A percentile compares a stretch with the other conserved stretches of the same genome.
These are phyloP conservation scores for Pouteria glomerata DNA, from an alignment of 148 eudicot species.

Conservation along the genomic window DNA sequence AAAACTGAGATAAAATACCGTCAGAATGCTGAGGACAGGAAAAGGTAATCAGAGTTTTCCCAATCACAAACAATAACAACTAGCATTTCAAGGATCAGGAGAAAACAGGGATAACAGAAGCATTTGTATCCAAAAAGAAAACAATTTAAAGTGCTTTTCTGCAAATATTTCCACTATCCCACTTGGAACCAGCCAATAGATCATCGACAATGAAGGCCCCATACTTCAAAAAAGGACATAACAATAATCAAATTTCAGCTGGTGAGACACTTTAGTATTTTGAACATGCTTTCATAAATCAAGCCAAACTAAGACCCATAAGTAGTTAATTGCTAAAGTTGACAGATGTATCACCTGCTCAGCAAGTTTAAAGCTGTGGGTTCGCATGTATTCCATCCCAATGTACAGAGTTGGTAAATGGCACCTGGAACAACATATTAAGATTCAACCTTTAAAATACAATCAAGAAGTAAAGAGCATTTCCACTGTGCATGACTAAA, in stretches of 20 bases:
- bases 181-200: neutral
- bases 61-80: neutral
- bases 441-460: slow-evolving; percentile 27
- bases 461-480: slow-evolving; percentile 13
- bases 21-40: slow-evolving; percentile 10
- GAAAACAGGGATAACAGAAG: neutral
- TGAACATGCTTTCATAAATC: neutral
- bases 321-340: neutral
- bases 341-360: slow-evolving; percentile 52
- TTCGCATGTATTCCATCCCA: slow-evolving; percentile 97
- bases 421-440: slow-evolving; percentile 66
- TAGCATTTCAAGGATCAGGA: neutral
- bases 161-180: neutral
- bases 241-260: neutral
- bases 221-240: neutral
- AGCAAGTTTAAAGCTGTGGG: slow-evolving; percentile 81
- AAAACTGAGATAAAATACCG: slow-evolving; percentile 56
- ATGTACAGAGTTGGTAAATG: slow-evolving; percentile 91
- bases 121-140: neutral
- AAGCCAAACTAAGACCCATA: neutral
- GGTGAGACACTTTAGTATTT: neutral
- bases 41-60: neutral
- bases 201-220: neutral
- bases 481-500: slow-evolving; percentile 7
- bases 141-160: neutral